These are phyloP conservation scores for Wickerhamiella azyma DNA, from an alignment of 805 yeast species.

Conservation along the genomic window DNA sequence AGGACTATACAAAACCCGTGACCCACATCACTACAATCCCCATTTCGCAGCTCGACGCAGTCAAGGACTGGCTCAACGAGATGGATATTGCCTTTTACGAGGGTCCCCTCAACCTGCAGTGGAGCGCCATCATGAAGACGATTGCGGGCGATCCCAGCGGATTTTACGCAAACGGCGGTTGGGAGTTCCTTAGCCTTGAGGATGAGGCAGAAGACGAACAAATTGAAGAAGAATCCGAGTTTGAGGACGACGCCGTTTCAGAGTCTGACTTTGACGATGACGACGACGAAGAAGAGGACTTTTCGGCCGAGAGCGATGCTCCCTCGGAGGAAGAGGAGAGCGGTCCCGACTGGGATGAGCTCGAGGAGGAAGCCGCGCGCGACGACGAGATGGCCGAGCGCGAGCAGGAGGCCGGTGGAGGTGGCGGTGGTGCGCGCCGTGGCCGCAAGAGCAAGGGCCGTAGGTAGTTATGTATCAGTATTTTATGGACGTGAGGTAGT, in stretches of 20 bases:
- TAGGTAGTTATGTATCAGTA: background rate
- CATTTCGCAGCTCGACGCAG: slow-evolving; percentile 78
- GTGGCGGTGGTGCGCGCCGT: background rate
- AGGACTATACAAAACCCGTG: slow-evolving; percentile 77
- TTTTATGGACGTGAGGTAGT: too few relatives aligned
- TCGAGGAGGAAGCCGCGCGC: slow-evolving; percentile 39
- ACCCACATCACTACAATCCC: slow-evolving; percentile 92
- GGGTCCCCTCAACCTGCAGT: slow-evolving; percentile 89
- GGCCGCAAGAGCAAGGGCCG: slow-evolving; percentile 5
- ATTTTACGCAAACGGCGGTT: slow-evolving; percentile 89
- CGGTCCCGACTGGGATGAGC: slow-evolving; percentile 44
- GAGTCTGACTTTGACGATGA: slow-evolving; percentile 28
- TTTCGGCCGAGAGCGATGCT: slow-evolving; percentile 24
- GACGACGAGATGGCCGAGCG: slow-evolving; percentile 16
- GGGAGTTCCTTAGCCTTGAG: slow-evolving; percentile 84
- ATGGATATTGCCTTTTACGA: slow-evolving; percentile 92
- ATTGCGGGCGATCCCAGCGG: slow-evolving; percentile 84
- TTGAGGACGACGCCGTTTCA: slow-evolving; percentile 43
- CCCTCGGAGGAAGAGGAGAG: slow-evolving; percentile 18
- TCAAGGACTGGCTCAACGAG: slow-evolving; percentile 94
- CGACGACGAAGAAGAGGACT: slow-evolving; percentile 28
- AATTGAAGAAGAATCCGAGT: slow-evolving; percentile 49
- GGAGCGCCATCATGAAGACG: slow-evolving; percentile 93
- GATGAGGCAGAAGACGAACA: slow-evolving; percentile 75
- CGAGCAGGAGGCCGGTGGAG: background rate